Conservation (phyloP, 202 grass and related monocot genomes). For the Carex arenaria region DNA sequence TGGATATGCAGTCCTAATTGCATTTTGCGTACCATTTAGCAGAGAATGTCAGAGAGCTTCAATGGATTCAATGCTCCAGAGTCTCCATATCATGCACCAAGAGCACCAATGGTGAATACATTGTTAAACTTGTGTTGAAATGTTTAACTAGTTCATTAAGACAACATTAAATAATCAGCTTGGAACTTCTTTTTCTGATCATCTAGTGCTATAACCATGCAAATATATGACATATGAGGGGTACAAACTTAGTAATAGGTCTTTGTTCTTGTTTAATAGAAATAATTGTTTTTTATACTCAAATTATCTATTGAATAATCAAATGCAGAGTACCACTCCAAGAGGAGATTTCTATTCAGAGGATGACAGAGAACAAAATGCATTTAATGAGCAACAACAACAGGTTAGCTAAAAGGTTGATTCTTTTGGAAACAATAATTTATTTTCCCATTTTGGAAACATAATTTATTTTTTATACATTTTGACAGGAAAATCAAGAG, state of each 20-base stretch:
- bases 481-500: constrained; percentile 66
- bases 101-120: constrained; percentile 42
- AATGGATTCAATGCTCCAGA: constrained; percentile 55
- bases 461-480: constrained; percentile 26
- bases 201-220: not conserved
- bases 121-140: not conserved
- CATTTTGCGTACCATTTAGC: constrained; percentile 35
- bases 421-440: constrained; percentile 9
- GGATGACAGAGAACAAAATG: constrained; percentile 60
- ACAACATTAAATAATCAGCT: not conserved
- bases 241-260: not conserved
- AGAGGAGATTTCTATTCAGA: constrained; percentile 54
- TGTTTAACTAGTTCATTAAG: not conserved
- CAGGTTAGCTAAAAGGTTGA: constrained; percentile 29
- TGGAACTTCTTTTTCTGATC: not conserved
- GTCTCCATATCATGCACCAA: constrained; percentile 55
- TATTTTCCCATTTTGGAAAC: constrained; percentile 26
- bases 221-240: not conserved
- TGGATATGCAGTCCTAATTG: constrained; percentile 19
- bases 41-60: constrained; percentile 67
- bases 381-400: constrained; percentile 63
- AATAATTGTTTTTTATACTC: not conserved
- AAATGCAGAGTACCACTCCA: constrained; percentile 39
- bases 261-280: not conserved
- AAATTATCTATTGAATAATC: not conserved